These are phyloP conservation scores for Penicillium lagena DNA, from an alignment of 495 filamentous ascomycete species.

Conservation along the genomic window DNA sequence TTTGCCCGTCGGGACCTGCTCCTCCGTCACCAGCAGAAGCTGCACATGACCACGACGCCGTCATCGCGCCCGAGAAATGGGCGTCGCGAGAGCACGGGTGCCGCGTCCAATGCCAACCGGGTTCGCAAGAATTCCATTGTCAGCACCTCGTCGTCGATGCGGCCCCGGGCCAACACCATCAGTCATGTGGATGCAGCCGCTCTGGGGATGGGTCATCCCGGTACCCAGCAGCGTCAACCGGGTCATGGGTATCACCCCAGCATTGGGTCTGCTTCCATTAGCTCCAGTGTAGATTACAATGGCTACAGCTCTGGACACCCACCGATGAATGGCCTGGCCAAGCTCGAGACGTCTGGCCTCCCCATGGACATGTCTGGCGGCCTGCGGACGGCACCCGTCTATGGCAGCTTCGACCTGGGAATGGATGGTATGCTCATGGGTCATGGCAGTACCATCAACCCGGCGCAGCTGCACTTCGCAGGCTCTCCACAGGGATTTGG, in stretches of 20 bases:
- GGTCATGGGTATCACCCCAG: constrained; percentile 60
- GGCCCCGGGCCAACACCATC: constrained; percentile 93
- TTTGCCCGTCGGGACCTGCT: constrained; percentile 93
- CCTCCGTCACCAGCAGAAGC: constrained; percentile 94
- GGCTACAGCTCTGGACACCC: constrained; percentile 63
- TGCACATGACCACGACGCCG: constrained; percentile 92
- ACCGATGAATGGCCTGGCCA: constrained; percentile 57
- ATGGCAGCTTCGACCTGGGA: constrained; percentile 60
- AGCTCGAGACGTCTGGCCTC: constrained; percentile 75
- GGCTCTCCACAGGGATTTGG: constrained; percentile 68
- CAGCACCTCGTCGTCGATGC: constrained; percentile 58
- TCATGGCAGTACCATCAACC: constrained; percentile 84
- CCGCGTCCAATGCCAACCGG: constrained; percentile 62
- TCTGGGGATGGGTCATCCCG: constrained; percentile 62
- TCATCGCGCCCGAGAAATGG: constrained; percentile 81
- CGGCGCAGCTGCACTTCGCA: constrained; percentile 88
- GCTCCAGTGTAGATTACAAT: constrained; percentile 57
- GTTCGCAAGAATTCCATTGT: constrained; percentile 91
- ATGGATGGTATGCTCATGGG: constrained; percentile 72
- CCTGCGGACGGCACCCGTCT: constrained; percentile 73
- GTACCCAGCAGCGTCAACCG: constrained; percentile 43
- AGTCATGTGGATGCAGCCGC: constrained; percentile 82
- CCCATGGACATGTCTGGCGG: constrained; percentile 56
- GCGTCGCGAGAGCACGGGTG: constrained; percentile 74
- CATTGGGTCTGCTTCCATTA: constrained; percentile 53